Conservation (phyloP, 208 protist genomes). For the Blechomonas ayalai region DNA sequence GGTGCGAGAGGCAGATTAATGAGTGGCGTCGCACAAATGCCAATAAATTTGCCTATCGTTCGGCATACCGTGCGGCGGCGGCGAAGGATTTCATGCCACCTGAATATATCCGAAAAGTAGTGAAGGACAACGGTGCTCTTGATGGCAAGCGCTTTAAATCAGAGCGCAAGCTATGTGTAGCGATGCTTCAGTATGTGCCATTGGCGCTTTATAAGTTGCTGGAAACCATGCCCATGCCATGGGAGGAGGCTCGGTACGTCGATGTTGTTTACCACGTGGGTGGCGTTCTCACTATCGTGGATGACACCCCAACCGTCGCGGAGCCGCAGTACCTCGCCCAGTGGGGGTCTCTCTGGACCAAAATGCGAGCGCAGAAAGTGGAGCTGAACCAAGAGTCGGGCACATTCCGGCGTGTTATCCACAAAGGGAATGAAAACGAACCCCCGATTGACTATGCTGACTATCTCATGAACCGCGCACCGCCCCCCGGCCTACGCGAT, state of each 20-base stretch:
- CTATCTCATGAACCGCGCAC: slow-evolving; percentile 97
- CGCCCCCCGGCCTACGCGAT: slow-evolving; percentile 93
- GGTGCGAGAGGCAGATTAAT: slow-evolving; percentile 25
- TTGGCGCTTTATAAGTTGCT: slow-evolving; percentile 99
- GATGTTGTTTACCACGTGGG: slow-evolving; percentile 99
- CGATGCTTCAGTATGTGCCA: slow-evolving; percentile 99
- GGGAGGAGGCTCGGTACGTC: slow-evolving; percentile 95
- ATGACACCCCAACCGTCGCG: slow-evolving; percentile 99
- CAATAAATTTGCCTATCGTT: slow-evolving; percentile 56
- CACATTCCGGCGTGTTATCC: slow-evolving; percentile 93
- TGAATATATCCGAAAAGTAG: slow-evolving; percentile 98
- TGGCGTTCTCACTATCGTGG: slow-evolving; percentile 99
- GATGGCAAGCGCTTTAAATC: slow-evolving; percentile 97
- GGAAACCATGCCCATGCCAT: slow-evolving; percentile 99
- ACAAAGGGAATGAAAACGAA: slow-evolving; percentile 99
- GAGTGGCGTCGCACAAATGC: slow-evolving; percentile 74
- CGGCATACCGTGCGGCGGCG: slow-evolving; percentile 52
- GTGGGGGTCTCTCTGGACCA: slow-evolving; percentile 99
- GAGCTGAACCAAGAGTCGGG: slow-evolving; percentile 70
- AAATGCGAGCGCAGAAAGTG: slow-evolving; percentile 99
- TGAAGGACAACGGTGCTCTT: slow-evolving; percentile 99
- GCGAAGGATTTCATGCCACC: slow-evolving; percentile 91
- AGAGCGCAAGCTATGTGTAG: slow-evolving; percentile 99
- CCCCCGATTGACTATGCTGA: slow-evolving; percentile 99
- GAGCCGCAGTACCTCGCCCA: slow-evolving; percentile 99